Evolutionary conservation across 2,329 filamentous ascomycete genomes (phyloP).

Genomic region (Ophiocordyceps camponoti-saundersi): DNA sequence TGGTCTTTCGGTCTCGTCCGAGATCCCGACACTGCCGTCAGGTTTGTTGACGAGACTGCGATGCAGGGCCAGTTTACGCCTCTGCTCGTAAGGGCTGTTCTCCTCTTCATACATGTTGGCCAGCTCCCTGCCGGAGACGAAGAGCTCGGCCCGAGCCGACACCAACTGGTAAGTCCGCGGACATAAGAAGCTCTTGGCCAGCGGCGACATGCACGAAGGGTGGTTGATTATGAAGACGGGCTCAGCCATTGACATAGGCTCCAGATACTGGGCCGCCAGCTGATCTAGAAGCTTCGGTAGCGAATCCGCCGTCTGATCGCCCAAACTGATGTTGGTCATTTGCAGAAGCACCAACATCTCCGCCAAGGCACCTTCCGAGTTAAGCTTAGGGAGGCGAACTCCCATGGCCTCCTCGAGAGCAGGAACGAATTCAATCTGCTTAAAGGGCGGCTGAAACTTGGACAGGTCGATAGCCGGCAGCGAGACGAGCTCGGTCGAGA

Average conservation of each 20-base stretch:
- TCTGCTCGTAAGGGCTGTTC: slow-evolving; percentile 77
- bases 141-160: slow-evolving; percentile 71
- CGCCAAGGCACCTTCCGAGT: slow-evolving; percentile 33
- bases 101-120: slow-evolving; percentile 98
- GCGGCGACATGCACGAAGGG: slow-evolving; percentile 76
- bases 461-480: slow-evolving; percentile 30
- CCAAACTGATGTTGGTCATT: slow-evolving; percentile 46
- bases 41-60: slow-evolving; percentile 18
- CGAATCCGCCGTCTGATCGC: slow-evolving; percentile 43
- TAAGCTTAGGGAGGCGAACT: slow-evolving; percentile 47
- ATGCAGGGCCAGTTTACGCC: slow-evolving; percentile 57
- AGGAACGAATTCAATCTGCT: slow-evolving; percentile 65
- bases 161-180: slow-evolving; percentile 51
- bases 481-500: slow-evolving; percentile 24
- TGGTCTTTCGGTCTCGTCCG: slow-evolving; percentile 3
- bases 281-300: slow-evolving; percentile 61
- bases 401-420: slow-evolving; percentile 54
- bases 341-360: slow-evolving; percentile 34
- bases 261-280: slow-evolving; percentile 59
- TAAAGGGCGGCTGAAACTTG: slow-evolving; percentile 38
- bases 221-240: slow-evolving; percentile 84
- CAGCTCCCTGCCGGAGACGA: slow-evolving; percentile 63
- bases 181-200: slow-evolving; percentile 74
- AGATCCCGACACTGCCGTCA: slow-evolving; percentile 12
- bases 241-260: slow-evolving; percentile 47